A percentile compares a stretch with the other conserved stretches of the same genome.
phyloP scores from a whole-genome alignment of 805 yeast species.

The Candida maris region DNA sequence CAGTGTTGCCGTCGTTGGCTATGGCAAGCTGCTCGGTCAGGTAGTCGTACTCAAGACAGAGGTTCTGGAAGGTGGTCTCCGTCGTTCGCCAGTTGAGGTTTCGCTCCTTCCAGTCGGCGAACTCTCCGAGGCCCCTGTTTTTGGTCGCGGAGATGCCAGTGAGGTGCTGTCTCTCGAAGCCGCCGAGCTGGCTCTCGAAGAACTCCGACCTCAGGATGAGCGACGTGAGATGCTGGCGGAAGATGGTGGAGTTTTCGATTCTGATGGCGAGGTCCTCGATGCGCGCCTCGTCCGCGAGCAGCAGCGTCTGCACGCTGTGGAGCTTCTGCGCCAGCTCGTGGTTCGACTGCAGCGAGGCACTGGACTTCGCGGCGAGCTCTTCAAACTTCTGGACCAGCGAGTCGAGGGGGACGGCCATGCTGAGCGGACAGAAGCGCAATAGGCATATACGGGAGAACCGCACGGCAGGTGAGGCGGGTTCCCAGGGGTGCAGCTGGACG shows the following conservation, averaged over 20 bases:
- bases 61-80: conserved; percentile 43
- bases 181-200: conserved; percentile 32
- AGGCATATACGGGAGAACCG: too few relatives aligned
- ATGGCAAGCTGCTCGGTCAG: conserved; percentile 26
- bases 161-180: conserved; percentile 22
- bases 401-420: too few relatives aligned
- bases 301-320: conserved; percentile 14
- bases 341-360: conserved; percentile 14
- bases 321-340: conserved; percentile 14
- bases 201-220: conserved; percentile 32
- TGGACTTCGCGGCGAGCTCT: conserved; percentile 15
- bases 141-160: conserved; percentile 15
- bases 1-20: conserved; percentile 17
- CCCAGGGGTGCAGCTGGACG: too few relatives aligned
- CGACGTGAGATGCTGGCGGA: conserved; percentile 30
- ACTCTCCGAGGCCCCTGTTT: conserved; percentile 20
- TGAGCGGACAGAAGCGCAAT: too few relatives aligned
- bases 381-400: conserved; percentile 15
- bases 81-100: conserved; percentile 43
- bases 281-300: conserved; percentile 18
- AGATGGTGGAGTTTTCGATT: conserved; percentile 26
- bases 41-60: conserved; percentile 38
- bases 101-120: conserved; percentile 28
- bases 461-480: too few relatives aligned
- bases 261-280: conserved; percentile 22